Evolutionary conservation across 352 stramenopile species (phyloP).

Genomic region (Plasmopara muralis): DNA sequence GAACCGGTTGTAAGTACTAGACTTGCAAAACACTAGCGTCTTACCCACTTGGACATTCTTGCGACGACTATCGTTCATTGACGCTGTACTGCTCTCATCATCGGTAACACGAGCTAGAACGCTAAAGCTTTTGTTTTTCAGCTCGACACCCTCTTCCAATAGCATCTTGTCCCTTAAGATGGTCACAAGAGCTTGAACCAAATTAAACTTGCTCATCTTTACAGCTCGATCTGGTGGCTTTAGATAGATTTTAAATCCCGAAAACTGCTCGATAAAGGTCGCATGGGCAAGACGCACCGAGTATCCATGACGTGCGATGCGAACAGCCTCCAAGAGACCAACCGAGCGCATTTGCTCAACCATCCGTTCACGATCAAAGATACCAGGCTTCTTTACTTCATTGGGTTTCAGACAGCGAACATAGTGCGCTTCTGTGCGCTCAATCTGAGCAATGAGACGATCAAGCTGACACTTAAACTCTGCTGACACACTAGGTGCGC

Average conservation of each 20-base stretch:
- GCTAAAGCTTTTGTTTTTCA: slow-evolving; percentile 13
- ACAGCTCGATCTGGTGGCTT: slow-evolving; percentile 9
- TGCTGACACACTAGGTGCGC: slow-evolving; percentile 72
- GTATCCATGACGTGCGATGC: slow-evolving; percentile 93
- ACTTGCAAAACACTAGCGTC: slow-evolving; percentile 63
- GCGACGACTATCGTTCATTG: slow-evolving; percentile 23
- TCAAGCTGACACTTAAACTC: slow-evolving; percentile 94
- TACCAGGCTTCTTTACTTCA: slow-evolving; percentile 69
- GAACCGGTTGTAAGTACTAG: slow-evolving; percentile 46
- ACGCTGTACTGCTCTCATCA: slow-evolving; percentile 10
- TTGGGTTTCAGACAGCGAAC: slow-evolving; percentile 99
- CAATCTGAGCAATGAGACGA: slow-evolving; percentile 90
- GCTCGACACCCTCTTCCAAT: slow-evolving; percentile 20
- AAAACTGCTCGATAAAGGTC: slow-evolving; percentile 84
- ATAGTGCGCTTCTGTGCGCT: slow-evolving; percentile 94
- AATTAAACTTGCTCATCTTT: slow-evolving; percentile 29
- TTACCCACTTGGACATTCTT: slow-evolving; percentile 53
- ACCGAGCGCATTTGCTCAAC: slow-evolving; percentile 96
- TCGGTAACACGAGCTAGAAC: slow-evolving; percentile 11
- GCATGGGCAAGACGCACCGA: slow-evolving; percentile 91
- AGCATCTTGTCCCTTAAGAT: slow-evolving; percentile 34
- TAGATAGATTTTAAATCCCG: slow-evolving; percentile 45
- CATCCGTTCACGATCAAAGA: slow-evolving; percentile 82
- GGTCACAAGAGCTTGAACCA: slow-evolving; percentile 23
- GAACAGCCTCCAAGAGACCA: slow-evolving; percentile 94